Evolutionary conservation across 1,284 basidiomycete species (phyloP).

Genomic region (Ustilago xerochloae): DNA sequence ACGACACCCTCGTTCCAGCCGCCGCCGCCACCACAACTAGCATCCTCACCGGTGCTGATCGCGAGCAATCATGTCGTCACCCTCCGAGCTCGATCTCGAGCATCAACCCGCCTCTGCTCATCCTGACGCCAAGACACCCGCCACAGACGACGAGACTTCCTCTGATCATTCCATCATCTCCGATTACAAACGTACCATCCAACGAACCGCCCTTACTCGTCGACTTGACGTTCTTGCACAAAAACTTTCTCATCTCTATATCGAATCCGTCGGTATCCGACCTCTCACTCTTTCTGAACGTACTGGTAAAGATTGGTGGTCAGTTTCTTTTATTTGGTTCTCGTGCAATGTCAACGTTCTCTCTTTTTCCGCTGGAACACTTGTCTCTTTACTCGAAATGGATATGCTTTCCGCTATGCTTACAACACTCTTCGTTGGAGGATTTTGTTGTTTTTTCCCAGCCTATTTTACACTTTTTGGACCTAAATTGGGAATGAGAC

Average conservation of each 20-base stretch:
- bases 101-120: slow-evolving; percentile 6
- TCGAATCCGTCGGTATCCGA: slow-evolving; percentile 54
- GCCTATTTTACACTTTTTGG: slow-evolving; percentile 70
- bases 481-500: slow-evolving; percentile 75
- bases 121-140: neutral
- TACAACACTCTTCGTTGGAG: slow-evolving; percentile 68
- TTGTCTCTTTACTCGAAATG: slow-evolving; percentile 73
- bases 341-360: slow-evolving; percentile 63
- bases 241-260: slow-evolving; percentile 21
- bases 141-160: slow-evolving; percentile 5
- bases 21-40: neutral
- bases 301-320: slow-evolving; percentile 70
- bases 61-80: slow-evolving; percentile 5
- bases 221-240: slow-evolving; percentile 23
- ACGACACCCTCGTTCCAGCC: neutral
- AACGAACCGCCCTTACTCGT: slow-evolving; percentile 10
- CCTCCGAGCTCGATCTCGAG: slow-evolving; percentile 32
- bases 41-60: neutral
- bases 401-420: slow-evolving; percentile 71
- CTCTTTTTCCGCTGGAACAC: slow-evolving; percentile 74
- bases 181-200: slow-evolving; percentile 35
- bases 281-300: slow-evolving; percentile 43
- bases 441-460: slow-evolving; percentile 65
- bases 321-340: slow-evolving; percentile 65
- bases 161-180: slow-evolving; percentile 27